Conservation (phyloP, 805 yeast species). For the Ogataea saltuana region DNA sequence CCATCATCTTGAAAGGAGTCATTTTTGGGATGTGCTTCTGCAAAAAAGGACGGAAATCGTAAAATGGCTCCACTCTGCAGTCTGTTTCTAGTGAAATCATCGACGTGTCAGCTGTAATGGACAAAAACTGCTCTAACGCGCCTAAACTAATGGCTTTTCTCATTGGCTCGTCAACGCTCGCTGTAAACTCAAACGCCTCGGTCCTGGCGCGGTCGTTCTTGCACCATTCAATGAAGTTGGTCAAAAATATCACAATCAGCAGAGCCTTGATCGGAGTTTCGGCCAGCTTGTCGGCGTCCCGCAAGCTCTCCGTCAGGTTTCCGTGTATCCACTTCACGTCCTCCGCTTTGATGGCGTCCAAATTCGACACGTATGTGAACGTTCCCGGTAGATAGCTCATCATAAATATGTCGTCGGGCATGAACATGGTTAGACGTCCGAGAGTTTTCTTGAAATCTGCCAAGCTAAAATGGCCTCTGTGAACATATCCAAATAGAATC, state of each 20-base stretch:
- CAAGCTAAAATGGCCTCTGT: constrained; percentile 36
- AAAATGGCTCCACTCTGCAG: constrained; percentile 38
- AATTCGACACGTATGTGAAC: constrained; percentile 44
- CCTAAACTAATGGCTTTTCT: constrained; percentile 60
- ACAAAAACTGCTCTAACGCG: constrained; percentile 67
- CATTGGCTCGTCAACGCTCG: constrained; percentile 55
- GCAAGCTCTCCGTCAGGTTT: constrained; percentile 37
- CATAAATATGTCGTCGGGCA: constrained; percentile 62
- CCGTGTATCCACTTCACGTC: constrained; percentile 43
- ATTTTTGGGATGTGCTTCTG: constrained; percentile 67
- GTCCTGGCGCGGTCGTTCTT: constrained; percentile 47
- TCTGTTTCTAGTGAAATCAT: constrained; percentile 15
- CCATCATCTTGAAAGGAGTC: constrained; percentile 51
- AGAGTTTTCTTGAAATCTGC: constrained; percentile 43
- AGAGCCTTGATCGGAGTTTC: constrained; percentile 50
- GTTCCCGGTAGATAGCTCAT: constrained; percentile 65
- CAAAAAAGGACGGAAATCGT: constrained; percentile 64
- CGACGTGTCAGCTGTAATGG: constrained; percentile 59
- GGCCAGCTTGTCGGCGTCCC: constrained; percentile 44
- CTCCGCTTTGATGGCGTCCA: constrained; percentile 38
- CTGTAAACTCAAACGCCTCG: constrained; percentile 47
- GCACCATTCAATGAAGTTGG: constrained; percentile 68
- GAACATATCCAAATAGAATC: constrained; percentile 54
- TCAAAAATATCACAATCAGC: constrained; percentile 51
- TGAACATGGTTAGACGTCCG: constrained; percentile 47